Evolutionary conservation across 371 early-diverging fungal species (phyloP).

Genomic region (Umbelopsis sp.): DNA sequence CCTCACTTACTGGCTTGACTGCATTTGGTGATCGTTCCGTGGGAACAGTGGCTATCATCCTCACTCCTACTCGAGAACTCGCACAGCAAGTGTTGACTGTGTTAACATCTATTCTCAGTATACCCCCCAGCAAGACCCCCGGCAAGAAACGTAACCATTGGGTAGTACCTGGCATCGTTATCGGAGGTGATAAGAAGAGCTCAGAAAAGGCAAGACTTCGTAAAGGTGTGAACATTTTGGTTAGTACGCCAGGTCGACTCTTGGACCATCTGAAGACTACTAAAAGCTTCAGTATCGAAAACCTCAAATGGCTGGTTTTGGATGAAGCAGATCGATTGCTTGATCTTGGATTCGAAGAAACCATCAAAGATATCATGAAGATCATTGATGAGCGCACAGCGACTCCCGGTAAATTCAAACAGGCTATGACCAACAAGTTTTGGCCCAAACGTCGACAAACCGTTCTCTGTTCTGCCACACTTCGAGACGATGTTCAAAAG

Average conservation of each 20-base stretch:
- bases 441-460: slow-evolving; percentile 79
- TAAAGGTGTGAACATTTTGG: slow-evolving; percentile 92
- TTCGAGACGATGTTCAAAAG: slow-evolving; percentile 80
- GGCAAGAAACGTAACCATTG: slow-evolving; percentile 77
- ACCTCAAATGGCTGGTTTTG: slow-evolving; percentile 89
- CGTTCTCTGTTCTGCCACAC: slow-evolving; percentile 93
- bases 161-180: slow-evolving; percentile 91
- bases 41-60: slow-evolving; percentile 83
- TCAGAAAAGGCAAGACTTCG: slow-evolving; percentile 92
- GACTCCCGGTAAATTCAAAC: slow-evolving; percentile 25
- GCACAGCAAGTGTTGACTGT: slow-evolving; percentile 94
- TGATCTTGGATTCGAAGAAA: slow-evolving; percentile 96
- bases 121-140: slow-evolving; percentile 55
- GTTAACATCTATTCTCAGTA: slow-evolving; percentile 66
- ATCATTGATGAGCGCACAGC: slow-evolving; percentile 61
- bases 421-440: slow-evolving; percentile 32
- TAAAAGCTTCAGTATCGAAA: slow-evolving; percentile 71
- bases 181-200: slow-evolving; percentile 92
- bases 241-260: slow-evolving; percentile 98
- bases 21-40: slow-evolving; percentile 54
- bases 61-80: slow-evolving; percentile 98
- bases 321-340: slow-evolving; percentile 99
- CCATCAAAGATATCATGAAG: slow-evolving; percentile 81
- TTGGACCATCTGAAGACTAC: slow-evolving; percentile 96
- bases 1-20: slow-evolving; percentile 28